Percentiles rank a stretch among this genome's conserved stretches.
These are phyloP conservation scores for Colletotrichum godetiae DNA, from an alignment of 2,329 filamentous ascomycete species.

Conservation along the genomic window DNA sequence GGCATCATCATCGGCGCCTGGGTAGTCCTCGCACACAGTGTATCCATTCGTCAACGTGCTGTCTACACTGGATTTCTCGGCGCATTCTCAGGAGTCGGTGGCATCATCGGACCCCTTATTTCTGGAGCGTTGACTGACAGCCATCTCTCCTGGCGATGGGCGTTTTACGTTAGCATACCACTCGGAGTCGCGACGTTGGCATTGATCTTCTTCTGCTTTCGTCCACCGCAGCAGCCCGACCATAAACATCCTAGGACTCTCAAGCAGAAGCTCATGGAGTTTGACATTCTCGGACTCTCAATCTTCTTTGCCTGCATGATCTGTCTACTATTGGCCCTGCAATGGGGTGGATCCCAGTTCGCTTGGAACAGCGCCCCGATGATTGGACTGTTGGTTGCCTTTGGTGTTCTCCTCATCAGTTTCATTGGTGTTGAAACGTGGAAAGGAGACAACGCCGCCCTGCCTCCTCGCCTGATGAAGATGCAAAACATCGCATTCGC, in stretches of 20 bases:
- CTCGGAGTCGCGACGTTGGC: slow-evolving; percentile 39
- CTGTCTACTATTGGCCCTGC: slow-evolving; percentile 57
- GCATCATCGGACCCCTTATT: slow-evolving; percentile 40
- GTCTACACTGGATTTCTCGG: slow-evolving; percentile 51
- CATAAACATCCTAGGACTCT: slow-evolving; percentile 27
- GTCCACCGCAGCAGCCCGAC: slow-evolving; percentile 10
- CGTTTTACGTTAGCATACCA: slow-evolving; percentile 42
- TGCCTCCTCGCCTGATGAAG: slow-evolving; percentile 48
- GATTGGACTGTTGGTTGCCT: slow-evolving; percentile 47
- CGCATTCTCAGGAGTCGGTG: slow-evolving; percentile 51
- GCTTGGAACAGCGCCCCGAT: slow-evolving; percentile 46
- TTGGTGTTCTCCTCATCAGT: slow-evolving; percentile 42
- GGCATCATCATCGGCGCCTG: slow-evolving; percentile 48
- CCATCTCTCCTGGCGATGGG: slow-evolving; percentile 47
- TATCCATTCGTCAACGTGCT: slow-evolving; percentile 46
- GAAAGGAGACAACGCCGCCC: slow-evolving; percentile 48
- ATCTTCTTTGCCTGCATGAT: slow-evolving; percentile 41
- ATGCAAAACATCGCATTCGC: slow-evolving; percentile 39
- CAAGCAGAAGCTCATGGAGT: slow-evolving; percentile 36
- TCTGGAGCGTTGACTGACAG: slow-evolving; percentile 44
- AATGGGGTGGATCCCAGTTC: slow-evolving; percentile 53
- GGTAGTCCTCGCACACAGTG: slow-evolving; percentile 52
- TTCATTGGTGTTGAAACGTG: slow-evolving; percentile 48
- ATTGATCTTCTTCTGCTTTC: slow-evolving; percentile 43
- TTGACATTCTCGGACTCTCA: slow-evolving; percentile 39